Evolutionary conservation across 2,329 filamentous ascomycete species (phyloP).

Genomic region (Phaeophleospora eucalypticola): DNA sequence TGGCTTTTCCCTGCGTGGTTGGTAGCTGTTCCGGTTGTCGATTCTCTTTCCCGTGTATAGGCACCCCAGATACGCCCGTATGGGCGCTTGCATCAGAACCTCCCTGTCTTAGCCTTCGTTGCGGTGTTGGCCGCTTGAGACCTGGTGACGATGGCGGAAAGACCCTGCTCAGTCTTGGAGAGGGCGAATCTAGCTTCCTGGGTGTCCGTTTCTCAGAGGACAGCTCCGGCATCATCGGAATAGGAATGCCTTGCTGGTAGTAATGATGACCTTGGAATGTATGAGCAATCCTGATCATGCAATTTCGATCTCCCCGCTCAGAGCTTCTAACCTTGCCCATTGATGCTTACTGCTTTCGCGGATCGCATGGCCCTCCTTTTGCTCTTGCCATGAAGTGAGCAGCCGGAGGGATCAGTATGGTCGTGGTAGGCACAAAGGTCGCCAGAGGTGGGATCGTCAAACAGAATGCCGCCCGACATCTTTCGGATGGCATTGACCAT

Average conservation of each 20-base stretch:
- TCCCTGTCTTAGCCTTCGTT: too few species aligned
- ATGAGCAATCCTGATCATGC: conserved; percentile 18
- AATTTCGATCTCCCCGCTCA: neutral
- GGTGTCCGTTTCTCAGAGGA: conserved; percentile 23
- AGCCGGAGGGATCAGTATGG: conserved; percentile 36
- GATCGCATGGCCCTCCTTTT: conserved; percentile 3
- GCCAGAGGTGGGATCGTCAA: conserved; percentile 49
- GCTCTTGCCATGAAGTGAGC: conserved; percentile 17
- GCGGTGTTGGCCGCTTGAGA: too few species aligned
- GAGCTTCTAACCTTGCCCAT: conserved; percentile 15
- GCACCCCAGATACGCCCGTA: too few species aligned
- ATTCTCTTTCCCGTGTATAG: too few species aligned
- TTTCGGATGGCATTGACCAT: conserved; percentile 50
- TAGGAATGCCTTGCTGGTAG: conserved; percentile 2
- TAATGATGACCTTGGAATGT: conserved; percentile 16
- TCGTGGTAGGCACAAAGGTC: conserved; percentile 50
- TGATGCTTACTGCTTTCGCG: conserved; percentile 1
- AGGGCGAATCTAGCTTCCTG: conserved; percentile 18
- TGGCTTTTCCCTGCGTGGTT: too few species aligned
- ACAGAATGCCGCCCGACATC: conserved; percentile 48
- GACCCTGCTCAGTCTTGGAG: too few species aligned
- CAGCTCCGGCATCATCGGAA: conserved; percentile 12
- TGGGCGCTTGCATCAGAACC: too few species aligned
- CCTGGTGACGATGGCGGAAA: too few species aligned
- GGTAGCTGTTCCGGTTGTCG: too few species aligned